A percentile compares a stretch with the other conserved stretches of the same genome.
phyloP scores from a whole-genome alignment of 805 yeast genomes.

The Cyberlindnera mycetangii region DNA sequence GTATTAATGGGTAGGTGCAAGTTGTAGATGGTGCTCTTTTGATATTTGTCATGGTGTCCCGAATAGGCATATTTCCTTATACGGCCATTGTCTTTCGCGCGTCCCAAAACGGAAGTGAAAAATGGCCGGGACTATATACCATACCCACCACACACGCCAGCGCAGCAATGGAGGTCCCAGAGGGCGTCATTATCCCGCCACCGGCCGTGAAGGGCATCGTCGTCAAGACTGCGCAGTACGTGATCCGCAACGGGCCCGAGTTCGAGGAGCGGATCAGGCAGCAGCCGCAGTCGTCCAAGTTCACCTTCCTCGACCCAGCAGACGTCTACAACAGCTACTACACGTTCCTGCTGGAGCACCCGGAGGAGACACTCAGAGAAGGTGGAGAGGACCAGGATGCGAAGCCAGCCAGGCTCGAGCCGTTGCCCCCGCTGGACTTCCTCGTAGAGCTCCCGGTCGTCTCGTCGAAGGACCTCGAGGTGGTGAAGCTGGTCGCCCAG shows the following conservation, averaged over 20 bases:
- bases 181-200: conserved; percentile 52
- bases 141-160: too few species aligned
- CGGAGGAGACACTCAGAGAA: conserved; percentile 21
- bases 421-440: conserved; percentile 12
- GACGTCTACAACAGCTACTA: conserved; percentile 62
- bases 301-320: conserved; percentile 56
- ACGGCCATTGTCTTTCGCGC: too few species aligned
- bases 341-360: conserved; percentile 39
- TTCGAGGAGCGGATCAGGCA: conserved; percentile 58
- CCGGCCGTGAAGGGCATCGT: conserved; percentile 49
- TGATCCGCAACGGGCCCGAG: conserved; percentile 59
- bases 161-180: conserved; percentile 34
- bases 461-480: conserved; percentile 61
- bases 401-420: conserved; percentile 1
- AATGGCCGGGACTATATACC: too few species aligned
- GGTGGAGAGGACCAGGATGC: conserved; percentile 13
- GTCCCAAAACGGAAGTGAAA: too few species aligned
- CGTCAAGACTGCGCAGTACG: conserved; percentile 70
- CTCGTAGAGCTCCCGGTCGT: conserved; percentile 34
- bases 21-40: too few species aligned
- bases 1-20: not conserved
- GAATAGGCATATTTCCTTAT: too few species aligned
- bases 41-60: too few species aligned
- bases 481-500: conserved; percentile 70
- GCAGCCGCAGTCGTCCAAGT: conserved; percentile 49